Percentiles rank a stretch among this genome's conserved stretches.
phyloP scores from a whole-genome alignment of 1,284 basidiomycete species.

The Ganoderma multipileum region DNA sequence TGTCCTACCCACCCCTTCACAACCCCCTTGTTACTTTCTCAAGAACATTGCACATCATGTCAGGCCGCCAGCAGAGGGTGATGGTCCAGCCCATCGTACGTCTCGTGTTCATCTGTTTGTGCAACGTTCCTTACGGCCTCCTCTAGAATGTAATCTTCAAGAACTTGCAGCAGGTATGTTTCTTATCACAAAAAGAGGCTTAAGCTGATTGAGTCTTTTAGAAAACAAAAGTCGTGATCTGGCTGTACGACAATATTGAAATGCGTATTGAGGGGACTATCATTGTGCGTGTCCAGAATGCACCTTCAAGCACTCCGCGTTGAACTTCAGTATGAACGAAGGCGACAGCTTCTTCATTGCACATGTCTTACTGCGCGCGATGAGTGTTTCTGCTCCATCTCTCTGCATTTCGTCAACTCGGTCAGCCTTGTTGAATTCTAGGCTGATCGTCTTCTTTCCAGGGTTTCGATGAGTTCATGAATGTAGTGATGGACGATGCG shows the following conservation, averaged over 20 bases:
- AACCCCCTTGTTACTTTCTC: constrained; percentile 27
- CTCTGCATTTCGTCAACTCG: not conserved
- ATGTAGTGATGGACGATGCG: constrained; percentile 96
- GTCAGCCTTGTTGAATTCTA: not conserved
- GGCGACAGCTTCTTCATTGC: constrained; percentile 33
- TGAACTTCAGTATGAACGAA: constrained; percentile 39
- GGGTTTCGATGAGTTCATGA: constrained; percentile 99
- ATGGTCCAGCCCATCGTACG: constrained; percentile 98
- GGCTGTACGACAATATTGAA: constrained; percentile 98
- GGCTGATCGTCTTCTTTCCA: constrained; percentile 41
- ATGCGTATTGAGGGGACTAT: constrained; percentile 98
- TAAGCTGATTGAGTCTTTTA: constrained; percentile 43
- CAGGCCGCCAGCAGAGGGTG: constrained; percentile 90
- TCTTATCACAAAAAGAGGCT: constrained; percentile 9
- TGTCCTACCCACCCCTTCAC: constrained; percentile 20
- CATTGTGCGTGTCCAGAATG: constrained; percentile 71
- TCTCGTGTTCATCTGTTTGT: constrained; percentile 26
- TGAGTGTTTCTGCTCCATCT: constrained; percentile 21
- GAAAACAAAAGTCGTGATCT: constrained; percentile 89
- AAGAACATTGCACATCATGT: constrained; percentile 66
- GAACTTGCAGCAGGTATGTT: constrained; percentile 85
- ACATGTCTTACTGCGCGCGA: constrained; percentile 24
- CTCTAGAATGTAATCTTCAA: constrained; percentile 98
- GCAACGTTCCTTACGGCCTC: constrained; percentile 14
- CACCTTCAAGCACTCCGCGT: constrained; percentile 38